Conservation (phyloP, 805 yeast genomes). For the Myxozyma geophila region DNA sequence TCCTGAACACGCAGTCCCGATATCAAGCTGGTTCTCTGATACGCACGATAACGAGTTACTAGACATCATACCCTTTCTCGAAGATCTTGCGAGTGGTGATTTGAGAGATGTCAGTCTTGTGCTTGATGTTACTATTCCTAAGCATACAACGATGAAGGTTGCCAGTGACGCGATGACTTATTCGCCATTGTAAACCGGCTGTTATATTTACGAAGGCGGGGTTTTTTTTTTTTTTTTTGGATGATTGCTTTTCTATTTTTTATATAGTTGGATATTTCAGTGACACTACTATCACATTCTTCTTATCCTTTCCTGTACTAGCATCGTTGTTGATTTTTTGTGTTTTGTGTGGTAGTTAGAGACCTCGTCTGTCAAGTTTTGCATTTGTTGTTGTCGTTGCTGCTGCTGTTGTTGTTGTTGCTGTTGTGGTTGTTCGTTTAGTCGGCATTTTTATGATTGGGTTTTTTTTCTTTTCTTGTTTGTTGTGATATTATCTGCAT, state of each 20-base stretch:
- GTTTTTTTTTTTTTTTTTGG: neutral
- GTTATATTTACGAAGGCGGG: neutral
- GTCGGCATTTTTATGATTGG: too few species aligned
- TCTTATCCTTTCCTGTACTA: too few species aligned
- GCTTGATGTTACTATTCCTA: conserved; percentile 62
- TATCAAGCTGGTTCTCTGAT: conserved; percentile 97
- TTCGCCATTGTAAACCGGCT: neutral
- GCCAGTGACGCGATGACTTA: neutral
- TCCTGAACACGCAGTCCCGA: conserved; percentile 97
- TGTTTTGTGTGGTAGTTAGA: neutral
- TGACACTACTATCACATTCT: neutral
- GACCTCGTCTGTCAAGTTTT: neutral
- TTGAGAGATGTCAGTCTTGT: conserved; percentile 88
- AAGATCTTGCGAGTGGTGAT: conserved; percentile 68
- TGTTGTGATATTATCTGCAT: neutral
- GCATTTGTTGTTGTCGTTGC: too few species aligned
- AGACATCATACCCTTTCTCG: conserved; percentile 87
- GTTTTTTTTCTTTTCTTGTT: neutral
- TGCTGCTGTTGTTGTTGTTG: too few species aligned
- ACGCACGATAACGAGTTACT: conserved; percentile 93
- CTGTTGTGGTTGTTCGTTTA: neutral
- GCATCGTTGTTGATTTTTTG: neutral
- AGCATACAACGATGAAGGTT: neutral
- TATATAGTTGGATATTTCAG: neutral
- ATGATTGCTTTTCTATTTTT: neutral